Conservation (phyloP, 139 green algal genomes). For the Micractinium sp. region DNA sequence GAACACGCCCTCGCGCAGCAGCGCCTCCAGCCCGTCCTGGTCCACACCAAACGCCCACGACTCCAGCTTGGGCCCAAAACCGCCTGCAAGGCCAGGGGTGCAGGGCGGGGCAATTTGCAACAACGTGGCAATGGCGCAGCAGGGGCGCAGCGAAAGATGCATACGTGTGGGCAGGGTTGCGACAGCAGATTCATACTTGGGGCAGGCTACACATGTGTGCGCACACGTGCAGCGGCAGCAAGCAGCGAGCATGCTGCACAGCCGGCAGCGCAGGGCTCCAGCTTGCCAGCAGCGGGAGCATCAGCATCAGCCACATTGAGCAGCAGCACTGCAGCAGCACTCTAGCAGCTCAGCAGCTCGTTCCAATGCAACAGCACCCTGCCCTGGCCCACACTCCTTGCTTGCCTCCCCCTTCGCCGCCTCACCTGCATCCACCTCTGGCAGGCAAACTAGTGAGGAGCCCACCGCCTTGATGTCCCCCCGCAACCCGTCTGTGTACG, state of each 20-base stretch:
- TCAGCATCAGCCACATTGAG: no score
- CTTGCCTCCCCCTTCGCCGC: background rate
- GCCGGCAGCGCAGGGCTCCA: background rate
- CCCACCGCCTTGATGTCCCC: slow-evolving; percentile 55
- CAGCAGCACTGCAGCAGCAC: no score
- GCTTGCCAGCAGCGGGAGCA: background rate
- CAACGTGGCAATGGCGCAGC: background rate
- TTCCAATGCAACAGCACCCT: no score
- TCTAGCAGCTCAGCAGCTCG: no score
- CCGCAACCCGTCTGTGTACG: slow-evolving; percentile 56
- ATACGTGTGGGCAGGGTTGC: no score
- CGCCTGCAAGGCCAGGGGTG: slow-evolving; percentile 30
- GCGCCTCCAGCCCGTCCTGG: slow-evolving; percentile 42
- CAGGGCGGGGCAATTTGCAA: no score
- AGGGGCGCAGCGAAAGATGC: no score
- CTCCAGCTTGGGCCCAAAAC: slow-evolving; percentile 49
- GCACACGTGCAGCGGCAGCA: no score
- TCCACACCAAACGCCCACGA: slow-evolving; percentile 49
- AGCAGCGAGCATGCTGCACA: background rate
- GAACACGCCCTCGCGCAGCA: slow-evolving; percentile 56
- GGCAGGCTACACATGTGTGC: no score
- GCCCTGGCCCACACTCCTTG: background rate
- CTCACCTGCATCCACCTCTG: slow-evolving; percentile 55
- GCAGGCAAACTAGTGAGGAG: slow-evolving; percentile 78
- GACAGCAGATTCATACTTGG: no score